Evolutionary conservation across 2,329 filamentous ascomycete genomes (phyloP).

Genomic region (Raffaelea deltoideospora): DNA sequence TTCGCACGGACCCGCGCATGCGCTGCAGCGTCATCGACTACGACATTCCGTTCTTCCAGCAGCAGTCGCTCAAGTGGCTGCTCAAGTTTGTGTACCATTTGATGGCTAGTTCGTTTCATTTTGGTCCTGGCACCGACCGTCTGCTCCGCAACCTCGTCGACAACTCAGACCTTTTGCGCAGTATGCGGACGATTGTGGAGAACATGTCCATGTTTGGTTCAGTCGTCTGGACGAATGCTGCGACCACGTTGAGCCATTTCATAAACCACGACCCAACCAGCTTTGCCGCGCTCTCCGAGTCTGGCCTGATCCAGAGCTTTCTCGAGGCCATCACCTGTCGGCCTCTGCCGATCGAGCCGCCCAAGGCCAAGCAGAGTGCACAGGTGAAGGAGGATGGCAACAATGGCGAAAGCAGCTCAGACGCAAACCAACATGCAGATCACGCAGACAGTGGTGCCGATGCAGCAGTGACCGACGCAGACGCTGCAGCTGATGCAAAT

Average conservation of each 20-base stretch:
- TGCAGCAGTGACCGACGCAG: too few species aligned
- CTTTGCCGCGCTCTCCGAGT: slow-evolving; percentile 89
- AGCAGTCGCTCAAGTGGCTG: slow-evolving; percentile 83
- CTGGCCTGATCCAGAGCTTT: slow-evolving; percentile 74
- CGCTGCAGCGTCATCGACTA: slow-evolving; percentile 85
- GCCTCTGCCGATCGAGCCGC: slow-evolving; percentile 19
- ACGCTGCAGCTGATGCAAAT: too few species aligned
- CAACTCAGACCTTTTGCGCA: slow-evolving; percentile 67
- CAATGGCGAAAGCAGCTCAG: too few species aligned
- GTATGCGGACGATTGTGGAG: slow-evolving; percentile 67
- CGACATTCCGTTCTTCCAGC: slow-evolving; percentile 80
- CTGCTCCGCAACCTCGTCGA: slow-evolving; percentile 87
- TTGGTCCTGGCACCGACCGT: slow-evolving; percentile 61
- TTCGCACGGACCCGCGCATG: slow-evolving; percentile 51
- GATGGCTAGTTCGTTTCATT: slow-evolving; percentile 60
- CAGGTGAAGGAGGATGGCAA: too few species aligned
- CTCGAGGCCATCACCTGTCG: slow-evolving; percentile 62
- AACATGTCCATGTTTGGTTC: slow-evolving; percentile 73
- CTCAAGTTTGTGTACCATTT: slow-evolving; percentile 95
- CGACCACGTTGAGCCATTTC: slow-evolving; percentile 85
- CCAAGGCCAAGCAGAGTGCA: too few species aligned
- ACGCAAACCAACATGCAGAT: too few species aligned
- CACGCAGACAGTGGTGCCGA: too few species aligned
- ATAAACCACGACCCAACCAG: slow-evolving; percentile 98
- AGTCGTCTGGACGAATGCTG: slow-evolving; percentile 88